Percentiles rank a stretch among this genome's conserved stretches.
Conservation (phyloP, 257 asterid genomes). For the Phtheirospermum japonicum region DNA sequence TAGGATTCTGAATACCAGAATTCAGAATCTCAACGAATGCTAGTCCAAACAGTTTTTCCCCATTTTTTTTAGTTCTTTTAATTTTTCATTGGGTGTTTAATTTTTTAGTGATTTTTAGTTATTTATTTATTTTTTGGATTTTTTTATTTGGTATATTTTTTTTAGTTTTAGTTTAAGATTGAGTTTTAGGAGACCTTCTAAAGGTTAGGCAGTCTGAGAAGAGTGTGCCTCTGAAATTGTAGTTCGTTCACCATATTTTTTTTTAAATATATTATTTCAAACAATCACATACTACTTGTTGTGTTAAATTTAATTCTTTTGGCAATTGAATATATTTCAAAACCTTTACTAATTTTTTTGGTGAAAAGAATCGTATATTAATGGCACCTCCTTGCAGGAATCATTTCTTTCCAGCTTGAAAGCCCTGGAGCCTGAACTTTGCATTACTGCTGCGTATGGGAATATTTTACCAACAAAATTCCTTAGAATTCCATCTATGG, state of each 20-base stretch:
- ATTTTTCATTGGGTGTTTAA: too few relatives aligned
- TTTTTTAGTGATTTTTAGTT: too few relatives aligned
- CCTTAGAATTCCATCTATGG: conserved; percentile 80
- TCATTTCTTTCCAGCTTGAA: conserved; percentile 54
- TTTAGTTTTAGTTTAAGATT: too few relatives aligned
- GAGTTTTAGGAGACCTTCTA: too few relatives aligned
- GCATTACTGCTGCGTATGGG: conserved; percentile 97
- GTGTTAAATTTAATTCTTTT: conserved; percentile 11
- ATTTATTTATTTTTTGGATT: too few relatives aligned
- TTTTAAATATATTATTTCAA: background rate
- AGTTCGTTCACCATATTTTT: background rate
- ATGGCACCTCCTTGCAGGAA: conserved; percentile 50
- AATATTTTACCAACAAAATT: conserved; percentile 83
- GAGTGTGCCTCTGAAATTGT: background rate
- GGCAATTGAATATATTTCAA: conserved; percentile 3
- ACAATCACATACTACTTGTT: background rate
- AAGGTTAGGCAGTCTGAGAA: too few relatives aligned
- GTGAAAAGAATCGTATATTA: conserved; percentile 7
- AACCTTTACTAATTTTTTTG: conserved; percentile 8
- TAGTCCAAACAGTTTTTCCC: too few relatives aligned
- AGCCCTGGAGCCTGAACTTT: conserved; percentile 87
- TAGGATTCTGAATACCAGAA: too few relatives aligned
- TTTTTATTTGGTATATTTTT: too few relatives aligned
- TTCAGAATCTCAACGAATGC: too few relatives aligned
- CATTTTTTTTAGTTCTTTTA: too few relatives aligned